These are phyloP conservation scores for Exophiala viscosa DNA, from an alignment of 2,329 filamentous ascomycete genomes.

Conservation along the genomic window DNA sequence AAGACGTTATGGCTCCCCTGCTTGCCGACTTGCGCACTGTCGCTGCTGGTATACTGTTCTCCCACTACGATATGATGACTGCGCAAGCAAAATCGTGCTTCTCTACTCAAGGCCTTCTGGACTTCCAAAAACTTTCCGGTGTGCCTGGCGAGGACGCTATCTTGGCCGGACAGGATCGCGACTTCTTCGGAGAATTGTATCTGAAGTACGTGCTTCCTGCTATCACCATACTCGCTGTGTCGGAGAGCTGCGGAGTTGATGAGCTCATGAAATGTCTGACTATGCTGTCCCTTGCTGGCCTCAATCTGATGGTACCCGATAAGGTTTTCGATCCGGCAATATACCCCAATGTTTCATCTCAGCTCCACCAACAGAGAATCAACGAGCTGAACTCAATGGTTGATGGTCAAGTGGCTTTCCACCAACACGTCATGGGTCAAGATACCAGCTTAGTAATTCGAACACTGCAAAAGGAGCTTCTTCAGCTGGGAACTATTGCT, in stretches of 20 bases:
- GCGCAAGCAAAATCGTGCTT: conserved; percentile 8
- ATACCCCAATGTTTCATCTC: conserved; percentile 59
- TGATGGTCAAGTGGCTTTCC: conserved; percentile 61
- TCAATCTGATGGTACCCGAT: conserved; percentile 81
- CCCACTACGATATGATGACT: conserved; percentile 15
- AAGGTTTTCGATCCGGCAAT: conserved; percentile 77
- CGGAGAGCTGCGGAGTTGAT: not conserved
- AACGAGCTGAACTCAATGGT: conserved; percentile 56
- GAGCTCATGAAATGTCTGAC: conserved; percentile 64
- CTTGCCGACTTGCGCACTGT: conserved; percentile 6
- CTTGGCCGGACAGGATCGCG: not conserved
- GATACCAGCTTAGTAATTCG: conserved; percentile 63
- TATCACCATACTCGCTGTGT: conserved; percentile 1
- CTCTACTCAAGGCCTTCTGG: not conserved
- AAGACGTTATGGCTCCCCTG: not conserved
- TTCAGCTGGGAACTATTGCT: conserved; percentile 63
- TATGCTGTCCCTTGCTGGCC: conserved; percentile 67
- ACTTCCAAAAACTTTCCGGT: conserved; percentile 2
- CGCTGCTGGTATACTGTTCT: conserved; percentile 10
- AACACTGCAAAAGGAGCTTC: conserved; percentile 60
- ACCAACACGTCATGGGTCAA: conserved; percentile 65
- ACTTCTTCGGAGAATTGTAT: conserved; percentile 12
- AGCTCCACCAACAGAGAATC: conserved; percentile 56
- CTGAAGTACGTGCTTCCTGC: conserved; percentile 6
- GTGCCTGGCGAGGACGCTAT: conserved; percentile 6